Evolutionary conservation across 371 early-diverging fungal genomes (phyloP).

Genomic region (Entomophthora muscae): DNA sequence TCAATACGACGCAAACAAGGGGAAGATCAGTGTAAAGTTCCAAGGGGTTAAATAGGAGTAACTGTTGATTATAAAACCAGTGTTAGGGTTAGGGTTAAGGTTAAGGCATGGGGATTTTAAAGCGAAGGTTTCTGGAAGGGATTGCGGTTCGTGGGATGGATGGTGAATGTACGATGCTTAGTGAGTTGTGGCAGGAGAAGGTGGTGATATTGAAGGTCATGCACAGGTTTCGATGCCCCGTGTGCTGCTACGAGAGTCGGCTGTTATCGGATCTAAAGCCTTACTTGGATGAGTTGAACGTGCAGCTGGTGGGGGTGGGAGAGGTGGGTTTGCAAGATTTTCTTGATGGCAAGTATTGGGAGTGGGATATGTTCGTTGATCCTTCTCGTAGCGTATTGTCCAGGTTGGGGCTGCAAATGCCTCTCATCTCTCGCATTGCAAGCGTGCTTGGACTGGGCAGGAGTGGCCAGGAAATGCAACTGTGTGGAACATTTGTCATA

Average conservation of each 20-base stretch:
- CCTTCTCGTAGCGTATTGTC: not conserved
- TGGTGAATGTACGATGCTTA: too few species aligned
- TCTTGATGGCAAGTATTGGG: slow-evolving; percentile 8
- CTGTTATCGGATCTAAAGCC: slow-evolving; percentile 3
- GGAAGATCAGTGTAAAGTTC: too few species aligned
- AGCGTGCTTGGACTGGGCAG: not conserved
- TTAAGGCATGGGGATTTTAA: too few species aligned
- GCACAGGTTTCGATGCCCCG: too few species aligned
- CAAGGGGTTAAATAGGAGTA: too few species aligned
- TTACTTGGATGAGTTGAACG: slow-evolving; percentile 4
- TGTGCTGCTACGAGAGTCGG: not conserved
- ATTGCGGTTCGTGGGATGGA: too few species aligned
- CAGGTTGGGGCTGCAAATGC: not conserved
- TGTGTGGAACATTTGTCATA: slow-evolving; percentile 4
- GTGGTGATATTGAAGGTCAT: too few species aligned
- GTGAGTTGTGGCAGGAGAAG: too few species aligned
- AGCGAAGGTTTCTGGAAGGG: too few species aligned
- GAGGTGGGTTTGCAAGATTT: slow-evolving; percentile 7
- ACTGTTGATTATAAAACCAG: too few species aligned
- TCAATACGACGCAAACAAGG: too few species aligned
- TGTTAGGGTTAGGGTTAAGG: too few species aligned
- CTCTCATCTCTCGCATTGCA: not conserved
- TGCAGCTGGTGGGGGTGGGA: slow-evolving; percentile 3
- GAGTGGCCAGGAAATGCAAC: not conserved
- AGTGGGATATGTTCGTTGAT: slow-evolving; percentile 5